These are phyloP conservation scores for Antitrichia curtipendula DNA, from an alignment of 225 moss, liverwort and hornwort species.

Conservation along the genomic window DNA sequence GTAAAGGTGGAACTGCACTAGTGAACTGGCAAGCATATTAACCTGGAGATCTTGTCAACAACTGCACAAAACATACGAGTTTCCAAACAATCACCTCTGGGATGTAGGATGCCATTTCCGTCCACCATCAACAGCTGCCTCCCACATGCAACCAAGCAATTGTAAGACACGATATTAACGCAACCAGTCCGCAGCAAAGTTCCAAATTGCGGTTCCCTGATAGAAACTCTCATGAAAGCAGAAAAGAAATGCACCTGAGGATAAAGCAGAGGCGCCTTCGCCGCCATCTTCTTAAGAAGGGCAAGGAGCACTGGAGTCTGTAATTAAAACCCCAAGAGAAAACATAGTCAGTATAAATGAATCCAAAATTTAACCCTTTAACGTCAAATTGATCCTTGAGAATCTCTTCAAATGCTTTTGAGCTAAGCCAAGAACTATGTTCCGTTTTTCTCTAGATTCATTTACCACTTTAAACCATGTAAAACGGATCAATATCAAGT, in stretches of 20 bases:
- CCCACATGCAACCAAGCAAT: not conserved
- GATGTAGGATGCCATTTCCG: slow-evolving; percentile 94
- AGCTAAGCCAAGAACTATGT: not conserved
- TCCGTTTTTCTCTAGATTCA: not conserved
- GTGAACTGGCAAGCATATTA: not conserved
- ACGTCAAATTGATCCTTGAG: not conserved
- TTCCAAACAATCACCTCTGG: slow-evolving; percentile 43
- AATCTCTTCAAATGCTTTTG: not conserved
- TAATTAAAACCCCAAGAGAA: not conserved
- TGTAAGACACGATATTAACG: not conserved
- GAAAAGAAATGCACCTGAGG: slow-evolving; percentile 52
- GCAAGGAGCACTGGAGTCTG: slow-evolving; percentile 77
- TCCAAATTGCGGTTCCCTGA: not conserved
- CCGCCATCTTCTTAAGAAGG: slow-evolving; percentile 66
- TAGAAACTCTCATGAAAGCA: not conserved
- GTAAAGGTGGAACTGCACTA: not conserved
- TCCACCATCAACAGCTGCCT: slow-evolving; percentile 93
- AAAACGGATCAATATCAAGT: not conserved
- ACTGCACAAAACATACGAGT: not conserved
- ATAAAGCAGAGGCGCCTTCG: slow-evolving; percentile 30
- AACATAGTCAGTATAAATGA: not conserved
- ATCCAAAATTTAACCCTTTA: not conserved
- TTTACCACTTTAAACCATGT: not conserved
- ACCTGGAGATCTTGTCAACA: not conserved
- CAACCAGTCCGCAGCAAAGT: not conserved